These are phyloP conservation scores for Chaetoceros tenuissimus DNA, from an alignment of 108 stramenopile species.

Conservation along the genomic window DNA sequence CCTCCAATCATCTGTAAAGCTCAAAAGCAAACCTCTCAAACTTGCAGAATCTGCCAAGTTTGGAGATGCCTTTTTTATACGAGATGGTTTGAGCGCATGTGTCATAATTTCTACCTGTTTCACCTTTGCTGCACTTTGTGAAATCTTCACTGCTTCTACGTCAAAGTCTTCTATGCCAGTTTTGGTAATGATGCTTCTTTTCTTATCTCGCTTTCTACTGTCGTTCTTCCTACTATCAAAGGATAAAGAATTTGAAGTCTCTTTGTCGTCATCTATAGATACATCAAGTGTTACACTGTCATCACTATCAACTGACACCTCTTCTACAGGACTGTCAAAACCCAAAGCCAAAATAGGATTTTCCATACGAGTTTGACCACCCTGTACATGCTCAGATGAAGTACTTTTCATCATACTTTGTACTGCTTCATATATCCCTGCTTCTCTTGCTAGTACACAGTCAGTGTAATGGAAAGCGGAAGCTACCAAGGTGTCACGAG, in stretches of 20 bases:
- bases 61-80: slow-evolving; percentile 1
- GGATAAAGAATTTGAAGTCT: slow-evolving; percentile 4
- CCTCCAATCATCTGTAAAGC: slow-evolving; percentile 64
- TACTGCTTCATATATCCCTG: slow-evolving; percentile 42
- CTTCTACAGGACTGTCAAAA: neutral
- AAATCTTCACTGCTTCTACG: slow-evolving; percentile 9
- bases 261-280: slow-evolving; percentile 1
- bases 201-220: slow-evolving; percentile 8
- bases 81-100: slow-evolving; percentile 9
- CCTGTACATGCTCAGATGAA: neutral
- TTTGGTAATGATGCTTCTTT: no score
- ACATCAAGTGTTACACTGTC: neutral
- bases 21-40: slow-evolving; percentile 46
- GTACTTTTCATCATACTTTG: neutral
- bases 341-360: neutral
- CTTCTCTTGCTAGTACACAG: slow-evolving; percentile 43
- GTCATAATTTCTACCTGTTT: slow-evolving; percentile 66
- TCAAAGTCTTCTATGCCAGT: neutral
- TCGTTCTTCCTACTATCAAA: slow-evolving; percentile 1
- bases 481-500: slow-evolving; percentile 53
- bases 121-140: slow-evolving; percentile 46
- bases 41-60: slow-evolving; percentile 25
- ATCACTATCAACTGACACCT: neutral
- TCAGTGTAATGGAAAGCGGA: slow-evolving; percentile 64
- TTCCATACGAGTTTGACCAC: neutral